These are phyloP conservation scores for Blastocystis sp. DNA, from an alignment of 352 stramenopile species.

Conservation along the genomic window DNA sequence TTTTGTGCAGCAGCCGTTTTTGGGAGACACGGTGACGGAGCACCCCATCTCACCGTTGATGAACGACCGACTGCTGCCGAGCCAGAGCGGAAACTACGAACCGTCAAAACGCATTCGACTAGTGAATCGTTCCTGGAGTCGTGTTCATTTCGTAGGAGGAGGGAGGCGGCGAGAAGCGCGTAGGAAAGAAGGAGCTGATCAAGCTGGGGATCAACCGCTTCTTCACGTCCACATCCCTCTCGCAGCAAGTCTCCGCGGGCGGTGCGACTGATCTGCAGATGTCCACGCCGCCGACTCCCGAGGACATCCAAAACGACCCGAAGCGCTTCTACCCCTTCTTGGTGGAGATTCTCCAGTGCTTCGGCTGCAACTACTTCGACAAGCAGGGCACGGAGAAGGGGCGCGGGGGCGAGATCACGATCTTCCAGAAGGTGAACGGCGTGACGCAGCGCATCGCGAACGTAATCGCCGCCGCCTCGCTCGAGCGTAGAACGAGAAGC, in stretches of 20 bases:
- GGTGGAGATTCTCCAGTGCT: constrained; percentile 57
- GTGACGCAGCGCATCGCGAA: constrained; percentile 25
- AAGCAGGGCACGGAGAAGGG: constrained; percentile 56
- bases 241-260: background rate
- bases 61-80: background rate
- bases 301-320: constrained; percentile 50
- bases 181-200: constrained; percentile 36
- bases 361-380: constrained; percentile 61
- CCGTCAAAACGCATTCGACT: constrained; percentile 15
- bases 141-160: background rate
- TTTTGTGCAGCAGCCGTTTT: background rate
- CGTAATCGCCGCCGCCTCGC: background rate
- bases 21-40: background rate
- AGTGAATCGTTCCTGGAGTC: background rate
- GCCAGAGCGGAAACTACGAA: background rate
- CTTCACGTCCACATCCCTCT: background rate
- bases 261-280: background rate
- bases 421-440: constrained; percentile 13
- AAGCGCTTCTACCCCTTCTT: constrained; percentile 27
- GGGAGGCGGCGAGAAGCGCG: background rate
- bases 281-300: background rate
- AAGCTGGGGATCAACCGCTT: constrained; percentile 35
- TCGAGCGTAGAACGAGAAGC: constrained; percentile 43
- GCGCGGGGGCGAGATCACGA: constrained; percentile 23
- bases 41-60: background rate